Evolutionary conservation across 257 asterid species (phyloP).

Genomic region (Henckelia pumila): DNA sequence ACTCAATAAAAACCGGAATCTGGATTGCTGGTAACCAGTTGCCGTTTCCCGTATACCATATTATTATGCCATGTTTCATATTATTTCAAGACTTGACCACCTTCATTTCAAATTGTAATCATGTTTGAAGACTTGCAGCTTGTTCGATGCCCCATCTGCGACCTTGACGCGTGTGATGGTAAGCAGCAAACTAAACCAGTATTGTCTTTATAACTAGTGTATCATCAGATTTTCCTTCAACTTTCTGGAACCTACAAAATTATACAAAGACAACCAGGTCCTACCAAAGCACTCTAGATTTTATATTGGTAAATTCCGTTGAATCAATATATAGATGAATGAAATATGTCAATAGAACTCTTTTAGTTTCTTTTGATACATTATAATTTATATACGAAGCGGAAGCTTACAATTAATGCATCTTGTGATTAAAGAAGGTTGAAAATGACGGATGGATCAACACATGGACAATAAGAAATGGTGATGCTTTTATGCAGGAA

Average conservation of each 20-base stretch:
- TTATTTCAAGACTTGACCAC: slow-evolving; percentile 23
- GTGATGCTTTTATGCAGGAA: slow-evolving; percentile 52
- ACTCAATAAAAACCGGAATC: slow-evolving; percentile 71
- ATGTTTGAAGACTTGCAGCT: slow-evolving; percentile 82
- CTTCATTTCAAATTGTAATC: slow-evolving; percentile 22
- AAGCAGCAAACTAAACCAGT: slow-evolving; percentile 26
- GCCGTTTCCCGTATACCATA: slow-evolving; percentile 3
- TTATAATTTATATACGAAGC: not conserved
- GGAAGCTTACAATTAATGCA: slow-evolving; percentile 1
- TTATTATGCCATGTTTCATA: not conserved
- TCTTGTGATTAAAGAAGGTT: not conserved
- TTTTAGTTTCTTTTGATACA: not conserved
- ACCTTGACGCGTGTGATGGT: slow-evolving; percentile 93
- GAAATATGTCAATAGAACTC: not conserved
- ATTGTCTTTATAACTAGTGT: not conserved
- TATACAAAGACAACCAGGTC: too few relatives aligned
- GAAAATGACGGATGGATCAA: slow-evolving; percentile 1
- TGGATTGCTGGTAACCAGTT: slow-evolving; percentile 90
- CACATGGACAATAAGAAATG: slow-evolving; percentile 5
- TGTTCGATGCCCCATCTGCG: slow-evolving; percentile 94
- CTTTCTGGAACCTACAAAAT: slow-evolving; percentile 1
- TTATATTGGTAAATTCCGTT: too few relatives aligned
- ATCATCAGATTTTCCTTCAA: not conserved
- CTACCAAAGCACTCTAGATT: too few relatives aligned
- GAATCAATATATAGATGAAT: not conserved